Base-by-base conservation (phyloP, 768 basidiomycete genomes). In the Pisolithus sp. region DNA sequence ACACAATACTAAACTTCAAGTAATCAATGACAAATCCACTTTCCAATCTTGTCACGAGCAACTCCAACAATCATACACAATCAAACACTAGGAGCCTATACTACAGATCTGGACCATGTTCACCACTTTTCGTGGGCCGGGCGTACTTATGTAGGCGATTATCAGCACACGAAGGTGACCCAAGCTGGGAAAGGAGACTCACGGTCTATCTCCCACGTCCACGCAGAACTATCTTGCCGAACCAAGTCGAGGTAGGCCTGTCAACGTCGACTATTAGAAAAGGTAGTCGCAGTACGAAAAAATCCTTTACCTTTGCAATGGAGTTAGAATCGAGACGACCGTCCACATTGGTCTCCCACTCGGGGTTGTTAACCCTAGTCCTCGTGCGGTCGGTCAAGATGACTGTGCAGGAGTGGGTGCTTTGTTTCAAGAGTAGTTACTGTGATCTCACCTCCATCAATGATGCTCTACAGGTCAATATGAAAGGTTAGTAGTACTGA, bases 121-220 rank as follows among this genome's bases (percentile, higher is more conserved):
- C 53, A 78, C 76, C 76, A 78, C 60, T 72, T 77, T 63, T 78
- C 76, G 42, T 77, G 77, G n/a, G 76, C 77, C 43, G 76, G 75
- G 41, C 76, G 77, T 13, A 78, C 76, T 76, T 43, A 1, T 2
- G 48, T 31, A 34, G 10, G 48, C 28, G 26, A 5, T 7, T 21
- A 20, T 21, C 24, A 24, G 26, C n/a, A 23, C 5, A 46, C 47
- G 0, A 49, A 31, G 12, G 30, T 45, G 12, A 24, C n/a, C 23
- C 2, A 7, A 18, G 12, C 36, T 42, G 2, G 34, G 3, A 30
- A 41, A 41, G 21, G 18, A 46, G 3, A 69, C 85, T 71, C 60
- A 88, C 86, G 71, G 56, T 89, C 87, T 26, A 90, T 73, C 62
- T 89, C 87, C 85, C 86, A 90, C 8, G 85, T 83, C 83, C 79